Evolutionary conservation across 1,139 yeast genomes (phyloP).

Genomic region (Petasospora fabianii): DNA sequence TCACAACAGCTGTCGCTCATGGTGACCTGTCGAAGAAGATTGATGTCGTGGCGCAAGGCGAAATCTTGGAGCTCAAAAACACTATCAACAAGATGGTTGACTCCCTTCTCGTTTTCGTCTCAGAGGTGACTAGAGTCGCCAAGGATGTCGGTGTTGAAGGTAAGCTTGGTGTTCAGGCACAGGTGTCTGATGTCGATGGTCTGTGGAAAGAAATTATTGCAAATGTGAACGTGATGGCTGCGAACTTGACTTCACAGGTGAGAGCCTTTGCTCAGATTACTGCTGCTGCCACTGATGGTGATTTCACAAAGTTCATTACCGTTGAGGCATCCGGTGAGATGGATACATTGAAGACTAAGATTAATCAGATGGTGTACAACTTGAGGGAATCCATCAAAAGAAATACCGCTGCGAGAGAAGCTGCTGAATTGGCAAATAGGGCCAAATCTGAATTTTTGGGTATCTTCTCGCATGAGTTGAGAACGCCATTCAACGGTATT

Average conservation of each 20-base stretch:
- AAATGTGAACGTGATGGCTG: slow-evolving; percentile 88
- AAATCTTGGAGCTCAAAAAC: slow-evolving; percentile 70
- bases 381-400: slow-evolving; percentile 84
- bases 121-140: slow-evolving; percentile 85
- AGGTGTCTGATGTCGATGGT: slow-evolving; percentile 85
- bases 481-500: slow-evolving; percentile 90
- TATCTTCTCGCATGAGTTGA: slow-evolving; percentile 85
- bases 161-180: slow-evolving; percentile 86
- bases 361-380: slow-evolving; percentile 85
- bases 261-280: slow-evolving; percentile 91
- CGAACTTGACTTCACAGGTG: slow-evolving; percentile 83
- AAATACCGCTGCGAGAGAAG: slow-evolving; percentile 89
- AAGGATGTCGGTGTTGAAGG: slow-evolving; percentile 91
- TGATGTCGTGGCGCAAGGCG: slow-evolving; percentile 80
- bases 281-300: slow-evolving; percentile 92
- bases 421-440: slow-evolving; percentile 84
- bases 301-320: slow-evolving; percentile 80
- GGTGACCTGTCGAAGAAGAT: slow-evolving; percentile 84
- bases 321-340: slow-evolving; percentile 90
- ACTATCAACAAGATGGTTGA: slow-evolving; percentile 89
- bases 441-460: slow-evolving; percentile 88
- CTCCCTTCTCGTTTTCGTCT: slow-evolving; percentile 78
- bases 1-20: slow-evolving; percentile 85
- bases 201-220: slow-evolving; percentile 88
- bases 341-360: slow-evolving; percentile 87